A percentile compares a stretch with the other conserved stretches of the same genome.
phyloP scores from a whole-genome alignment of 805 yeast species.

The Priceomyces medius region DNA sequence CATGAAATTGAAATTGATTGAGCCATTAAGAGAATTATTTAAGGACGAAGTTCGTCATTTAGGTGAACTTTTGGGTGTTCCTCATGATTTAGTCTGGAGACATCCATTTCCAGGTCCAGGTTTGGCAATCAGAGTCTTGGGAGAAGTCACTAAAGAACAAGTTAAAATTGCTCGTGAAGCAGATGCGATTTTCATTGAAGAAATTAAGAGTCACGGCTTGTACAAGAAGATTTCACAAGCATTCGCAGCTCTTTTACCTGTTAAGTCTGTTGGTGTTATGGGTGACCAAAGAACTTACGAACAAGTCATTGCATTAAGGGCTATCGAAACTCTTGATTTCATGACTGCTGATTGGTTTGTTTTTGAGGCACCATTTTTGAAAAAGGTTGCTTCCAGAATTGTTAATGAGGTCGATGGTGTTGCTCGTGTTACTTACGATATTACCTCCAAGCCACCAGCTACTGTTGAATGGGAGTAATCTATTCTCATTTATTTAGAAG shows the following conservation, averaged over 20 bases:
- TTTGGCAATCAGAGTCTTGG: constrained; percentile 95
- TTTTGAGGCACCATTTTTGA: constrained; percentile 88
- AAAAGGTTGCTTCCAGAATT: constrained; percentile 90
- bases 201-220: constrained; percentile 88
- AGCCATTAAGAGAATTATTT: constrained; percentile 97
- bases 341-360: constrained; percentile 99
- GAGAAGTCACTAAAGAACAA: constrained; percentile 92
- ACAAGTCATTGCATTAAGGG: constrained; percentile 98
- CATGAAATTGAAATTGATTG: constrained; percentile 97
- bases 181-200: constrained; percentile 93
- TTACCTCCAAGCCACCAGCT: constrained; percentile 99
- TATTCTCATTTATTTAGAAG: not conserved
- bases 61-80: constrained; percentile 92
- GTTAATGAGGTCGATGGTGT: constrained; percentile 99
- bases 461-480: constrained; percentile 98
- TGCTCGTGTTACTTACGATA: constrained; percentile 97
- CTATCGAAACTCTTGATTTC: constrained; percentile 95
- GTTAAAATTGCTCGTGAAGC: constrained; percentile 97
- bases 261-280: constrained; percentile 98
- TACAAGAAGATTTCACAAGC: constrained; percentile 95
- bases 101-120: constrained; percentile 99
- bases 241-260: constrained; percentile 94
- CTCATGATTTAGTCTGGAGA: constrained; percentile 98
- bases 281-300: constrained; percentile 99
- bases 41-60: constrained; percentile 97